Base-by-base conservation (phyloP, 179 eudicot species). In the Camellia oleifera region DNA sequence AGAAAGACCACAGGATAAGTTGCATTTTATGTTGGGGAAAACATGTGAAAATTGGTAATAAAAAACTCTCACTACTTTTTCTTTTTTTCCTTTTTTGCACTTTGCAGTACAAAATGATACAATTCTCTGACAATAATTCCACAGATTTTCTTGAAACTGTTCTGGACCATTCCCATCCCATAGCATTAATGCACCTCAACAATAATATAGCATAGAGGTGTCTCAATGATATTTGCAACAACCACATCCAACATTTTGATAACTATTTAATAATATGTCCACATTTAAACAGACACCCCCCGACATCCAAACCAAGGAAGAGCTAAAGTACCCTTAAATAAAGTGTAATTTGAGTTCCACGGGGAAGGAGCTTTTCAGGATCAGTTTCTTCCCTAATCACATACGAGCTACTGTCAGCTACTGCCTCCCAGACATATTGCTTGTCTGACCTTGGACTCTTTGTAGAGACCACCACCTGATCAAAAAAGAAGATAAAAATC, bases 371-470 rank as follows among this genome's bases (percentile, higher is more conserved):
- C 84, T 94, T 96, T 81, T 88, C 92, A 54, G 97, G 93, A 86
- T 96, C 94, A 82, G 93, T 94, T 87, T 96, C 98, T 85, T 96
- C 99, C 87, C 74, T 89, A 75, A 96, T 89, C 69, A 85, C 85
- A 76, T 90, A 96, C n/a, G 97, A 91, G 89, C 93, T 90, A 81
- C 97, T 92, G 71, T 96, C 98, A 73, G 99, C 99, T 61, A 53
- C 85, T 40, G 98, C 88, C 84, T 96, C 99, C 98, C 98, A 96
- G 14, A 96, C 84, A 88, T 84, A 96, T 78, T 94, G 97, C 85
- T 91, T 96, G 78, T 96, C 99, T 44, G 99, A 96, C 81, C 50
- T 88, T 64, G 99, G 96, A 83, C 98, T 94, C 86, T 91, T 96
- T 53, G 99, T 96, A 8, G 98, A 87, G 77, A 96, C 99, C 15